phyloP scores from a whole-genome alignment of 140 eudicot species.

The Cichorium intybus region DNA sequence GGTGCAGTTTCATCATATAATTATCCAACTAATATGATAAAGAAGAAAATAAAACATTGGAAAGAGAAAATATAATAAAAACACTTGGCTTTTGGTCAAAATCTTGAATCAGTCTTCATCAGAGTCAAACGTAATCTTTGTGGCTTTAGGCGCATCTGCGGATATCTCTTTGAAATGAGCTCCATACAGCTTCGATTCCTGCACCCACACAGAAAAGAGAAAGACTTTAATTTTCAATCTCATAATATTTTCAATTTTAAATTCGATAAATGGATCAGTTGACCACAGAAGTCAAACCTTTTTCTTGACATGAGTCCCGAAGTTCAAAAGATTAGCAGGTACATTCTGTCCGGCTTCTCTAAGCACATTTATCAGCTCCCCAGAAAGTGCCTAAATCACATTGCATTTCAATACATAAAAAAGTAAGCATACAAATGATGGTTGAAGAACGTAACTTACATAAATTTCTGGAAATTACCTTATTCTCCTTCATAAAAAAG shows the following conservation, averaged over 20 bases:
- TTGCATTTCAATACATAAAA: neutral
- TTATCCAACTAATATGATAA: neutral
- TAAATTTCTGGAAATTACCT: constrained; percentile 45
- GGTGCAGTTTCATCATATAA: constrained; percentile 3
- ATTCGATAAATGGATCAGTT: neutral
- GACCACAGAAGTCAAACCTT: constrained; percentile 27
- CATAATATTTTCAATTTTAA: neutral
- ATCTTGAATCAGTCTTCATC: constrained; percentile 63
- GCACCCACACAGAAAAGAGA: neutral
- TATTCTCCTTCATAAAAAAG: constrained; percentile 87
- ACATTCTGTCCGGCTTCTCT: constrained; percentile 77
- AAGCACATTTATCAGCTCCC: constrained; percentile 81
- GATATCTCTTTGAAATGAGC: constrained; percentile 93
- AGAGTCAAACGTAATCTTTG: constrained; percentile 74
- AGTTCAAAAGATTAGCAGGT: constrained; percentile 58
- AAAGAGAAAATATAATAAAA: neutral
- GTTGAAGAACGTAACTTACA: neutral
- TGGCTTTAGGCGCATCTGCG: constrained; percentile 97
- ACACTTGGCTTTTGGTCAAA: constrained; percentile 10
- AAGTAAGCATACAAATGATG: neutral
- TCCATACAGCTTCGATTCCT: constrained; percentile 98
- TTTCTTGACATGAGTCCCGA: constrained; percentile 85
- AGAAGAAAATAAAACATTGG: neutral
- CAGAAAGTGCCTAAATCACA: constrained; percentile 56
- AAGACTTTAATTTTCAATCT: neutral